Evolutionary conservation across 768 basidiomycete genomes (phyloP), one percentile per base, ranked within the genome.

Genomic region (Tulasnella sp.): DNA sequence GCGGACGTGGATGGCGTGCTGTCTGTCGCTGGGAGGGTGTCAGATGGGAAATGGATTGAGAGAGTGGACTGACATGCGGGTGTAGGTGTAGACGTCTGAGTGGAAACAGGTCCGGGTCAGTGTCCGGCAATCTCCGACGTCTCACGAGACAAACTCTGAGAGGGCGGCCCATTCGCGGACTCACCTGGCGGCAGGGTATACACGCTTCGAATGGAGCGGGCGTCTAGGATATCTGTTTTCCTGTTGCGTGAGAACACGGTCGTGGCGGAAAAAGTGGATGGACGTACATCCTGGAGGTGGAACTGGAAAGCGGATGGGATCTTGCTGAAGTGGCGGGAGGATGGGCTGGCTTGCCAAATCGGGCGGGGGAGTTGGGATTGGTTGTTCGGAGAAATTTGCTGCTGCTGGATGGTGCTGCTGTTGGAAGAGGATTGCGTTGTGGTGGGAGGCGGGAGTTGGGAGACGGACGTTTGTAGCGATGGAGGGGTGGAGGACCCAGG

Each of bases 1-100:
- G 31, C 40, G 54, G 21, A 43, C 32, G 42, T 43, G 54, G 7
- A 48, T 25, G 19, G 45, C 42, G 37, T 57, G 54, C 5, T 57
- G 54, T 15, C 46, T 57, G 41, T 57, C 54, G 17, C 54, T 57
- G 27, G 17, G 29, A 6, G 25, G 23, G 32, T 27, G 12, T 23
- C 37, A 17, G 34, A 46, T 34, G n/a, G n/a, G n/a, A n/a, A n/a
- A n/a, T n/a, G n/a, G n/a, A n/a, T n/a, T n/a, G n/a, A n/a, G n/a
- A n/a, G n/a, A n/a, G n/a, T n/a, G n/a, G n/a, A n/a, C n/a, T n/a
- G n/a, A n/a, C n/a, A n/a, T n/a, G n/a, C n/a, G n/a, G n/a, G n/a
- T n/a, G n/a, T n/a, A n/a, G n/a, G n/a, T n/a, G n/a, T n/a, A n/a
- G n/a, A n/a, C n/a, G n/a, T n/a, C n/a, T n/a, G n/a, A n/a, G n/a